A percentile compares a stretch with the other conserved stretches of the same genome.
phyloP scores from a whole-genome alignment of 208 protist species.

The Wallacemonas collosoma region DNA sequence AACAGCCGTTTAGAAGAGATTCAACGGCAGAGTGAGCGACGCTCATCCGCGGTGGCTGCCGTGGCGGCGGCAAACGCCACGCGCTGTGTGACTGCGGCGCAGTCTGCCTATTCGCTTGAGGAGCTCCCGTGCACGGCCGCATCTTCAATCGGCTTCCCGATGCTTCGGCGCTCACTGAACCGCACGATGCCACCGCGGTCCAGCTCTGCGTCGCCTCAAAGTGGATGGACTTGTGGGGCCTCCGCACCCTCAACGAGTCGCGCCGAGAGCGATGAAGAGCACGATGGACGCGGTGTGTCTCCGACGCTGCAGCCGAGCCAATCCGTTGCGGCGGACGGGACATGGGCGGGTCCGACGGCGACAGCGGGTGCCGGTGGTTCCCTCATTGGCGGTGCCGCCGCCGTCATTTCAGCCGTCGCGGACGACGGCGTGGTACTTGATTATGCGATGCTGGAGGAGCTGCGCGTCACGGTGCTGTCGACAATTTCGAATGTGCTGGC shows the following conservation, averaged over 20 bases:
- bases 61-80: conserved; percentile 6
- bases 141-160: background rate
- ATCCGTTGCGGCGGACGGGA: background rate
- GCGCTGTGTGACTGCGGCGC: conserved; percentile 13
- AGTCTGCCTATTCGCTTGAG: conserved; percentile 11
- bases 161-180: background rate
- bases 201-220: too few relatives aligned
- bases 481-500: conserved; percentile 13
- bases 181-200: background rate
- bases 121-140: background rate
- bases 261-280: background rate
- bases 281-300: background rate
- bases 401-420: background rate
- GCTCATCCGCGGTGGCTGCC: conserved; percentile 27
- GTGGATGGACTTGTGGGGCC: too few relatives aligned
- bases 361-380: background rate
- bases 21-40: conserved; percentile 36
- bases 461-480: conserved; percentile 30
- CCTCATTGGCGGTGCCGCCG: background rate
- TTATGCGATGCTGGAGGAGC: conserved; percentile 25
- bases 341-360: background rate
- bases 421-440: background rate
- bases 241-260: background rate
- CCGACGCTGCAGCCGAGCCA: background rate
- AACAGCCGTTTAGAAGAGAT: conserved; percentile 40